Percentiles rank a stretch among this genome's conserved stretches.
phyloP scores from a whole-genome alignment of 768 basidiomycete genomes.

The Auriculariales sp. region DNA sequence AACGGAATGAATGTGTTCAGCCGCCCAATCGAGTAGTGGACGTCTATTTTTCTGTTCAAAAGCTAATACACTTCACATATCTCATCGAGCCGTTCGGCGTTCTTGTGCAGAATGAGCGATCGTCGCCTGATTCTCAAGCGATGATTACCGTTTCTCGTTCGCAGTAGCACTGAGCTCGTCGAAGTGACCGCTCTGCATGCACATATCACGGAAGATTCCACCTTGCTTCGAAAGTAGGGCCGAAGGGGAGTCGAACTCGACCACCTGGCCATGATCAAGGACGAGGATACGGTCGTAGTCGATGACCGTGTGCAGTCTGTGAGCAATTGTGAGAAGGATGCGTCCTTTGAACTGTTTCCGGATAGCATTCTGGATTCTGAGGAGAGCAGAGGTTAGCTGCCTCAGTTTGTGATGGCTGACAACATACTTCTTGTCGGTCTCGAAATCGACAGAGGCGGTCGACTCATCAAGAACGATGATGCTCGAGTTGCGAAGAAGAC shows the following conservation, averaged over 20 bases:
- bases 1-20: no score
- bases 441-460: constrained; percentile 67
- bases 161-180: neutral
- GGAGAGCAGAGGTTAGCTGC: constrained; percentile 39
- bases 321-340: constrained; percentile 54
- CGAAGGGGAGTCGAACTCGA: constrained; percentile 59
- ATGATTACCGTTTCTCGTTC: no score
- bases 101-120: no score
- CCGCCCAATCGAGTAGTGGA: no score
- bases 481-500: constrained; percentile 50
- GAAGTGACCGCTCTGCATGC: constrained; percentile 31
- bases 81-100: no score
- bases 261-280: constrained; percentile 27
- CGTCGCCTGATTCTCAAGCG: no score
- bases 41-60: no score
- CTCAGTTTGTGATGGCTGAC: constrained; percentile 11
- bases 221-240: constrained; percentile 47
- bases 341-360: constrained; percentile 68
- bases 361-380: constrained; percentile 84
- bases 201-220: constrained; percentile 57
- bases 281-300: constrained; percentile 15
- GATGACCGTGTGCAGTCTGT: constrained; percentile 15
- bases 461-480: constrained; percentile 75
- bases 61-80: no score
- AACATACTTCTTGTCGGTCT: constrained; percentile 5